Conservation (phyloP, 345 rosid genomes). For the Boechera stricta region DNA sequence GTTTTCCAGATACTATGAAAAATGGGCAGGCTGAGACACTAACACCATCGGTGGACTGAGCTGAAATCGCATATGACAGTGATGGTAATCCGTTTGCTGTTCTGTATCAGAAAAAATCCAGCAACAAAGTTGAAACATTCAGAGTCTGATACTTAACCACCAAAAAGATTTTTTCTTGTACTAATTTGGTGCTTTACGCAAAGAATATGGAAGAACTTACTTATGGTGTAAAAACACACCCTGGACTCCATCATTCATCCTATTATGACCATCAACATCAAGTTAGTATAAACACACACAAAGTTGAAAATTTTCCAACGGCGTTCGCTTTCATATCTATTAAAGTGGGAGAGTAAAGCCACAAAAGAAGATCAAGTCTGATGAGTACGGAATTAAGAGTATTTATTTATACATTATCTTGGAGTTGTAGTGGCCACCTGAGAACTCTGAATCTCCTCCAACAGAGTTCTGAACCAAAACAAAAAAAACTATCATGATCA, state of each 20-base stretch:
- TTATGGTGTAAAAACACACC: constrained; percentile 79
- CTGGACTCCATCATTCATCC: constrained; percentile 76
- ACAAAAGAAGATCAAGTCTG: not conserved
- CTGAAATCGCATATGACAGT: constrained; percentile 70
- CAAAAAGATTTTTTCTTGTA: not conserved
- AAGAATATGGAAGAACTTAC: constrained; percentile 49
- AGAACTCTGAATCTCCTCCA: constrained; percentile 84
- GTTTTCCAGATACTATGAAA: constrained; percentile 73
- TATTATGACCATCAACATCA: constrained; percentile 36
- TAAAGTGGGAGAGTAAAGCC: not conserved
- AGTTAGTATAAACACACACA: constrained; percentile 15
- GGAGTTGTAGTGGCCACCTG: constrained; percentile 86
- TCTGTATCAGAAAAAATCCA: constrained; percentile 49
- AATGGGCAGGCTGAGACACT: constrained; percentile 74
- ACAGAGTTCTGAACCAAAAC: constrained; percentile 73
- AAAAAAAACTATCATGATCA: not conserved
- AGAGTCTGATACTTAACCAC: constrained; percentile 7
- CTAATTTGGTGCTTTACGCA: not conserved
- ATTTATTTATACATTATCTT: constrained; percentile 55
- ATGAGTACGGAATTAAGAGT: not conserved
- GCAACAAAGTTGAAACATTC: constrained; percentile 27
- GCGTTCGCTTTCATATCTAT: not conserved
- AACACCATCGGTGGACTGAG: constrained; percentile 69
- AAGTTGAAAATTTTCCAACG: not conserved
- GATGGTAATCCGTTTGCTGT: constrained; percentile 63